Evolutionary conservation across 176 grass and related monocot species (phyloP), one percentile per base, ranked within the genome.

Genomic region (Urochloa ruziziensis): DNA sequence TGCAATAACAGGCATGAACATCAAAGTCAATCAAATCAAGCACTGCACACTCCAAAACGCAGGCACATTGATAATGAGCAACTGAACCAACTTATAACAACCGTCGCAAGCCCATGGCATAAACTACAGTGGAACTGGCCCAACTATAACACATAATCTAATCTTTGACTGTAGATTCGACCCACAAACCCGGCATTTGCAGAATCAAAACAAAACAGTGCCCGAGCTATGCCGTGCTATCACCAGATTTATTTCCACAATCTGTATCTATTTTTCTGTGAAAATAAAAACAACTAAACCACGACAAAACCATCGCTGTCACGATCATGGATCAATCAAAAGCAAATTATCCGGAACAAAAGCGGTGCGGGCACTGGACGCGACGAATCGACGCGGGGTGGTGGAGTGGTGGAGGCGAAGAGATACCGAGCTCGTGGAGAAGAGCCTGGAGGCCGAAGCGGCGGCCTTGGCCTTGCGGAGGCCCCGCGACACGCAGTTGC

Each of bases 401-500:
- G 36, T 37, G 36, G 6, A 6, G 36, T 6, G 36, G 36, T 6
- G 36, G 36, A n/a, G 23, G 63, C 7, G 27, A 58, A 54, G 14
- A 17, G 53, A 57, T 98, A 94, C 82, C 84, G 84, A 48, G 30
- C 84, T 58, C 21, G 84, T 89, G 79, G 93, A 91, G 84, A 89
- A 32, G 70, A 81, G 80, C 84, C 88, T 80, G 66, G 83, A 61
- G 51, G 91, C 77, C 28, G 87, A 74, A n/a, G 4, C 56, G 56
- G 56, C 56, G 72, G 47, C 73, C 78, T 42, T 95, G 86, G 77
- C 86, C 71, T 17, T 66, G 59, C 87, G 88, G 73, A 94, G 86
- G 80, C 71, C 84, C 24, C 86, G 86, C 33, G 92, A 91, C 57
- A 98, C 79, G 88, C 91, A 98, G 82, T 87, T 40, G 46, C 92